phyloP scores from a whole-genome alignment of 2,329 filamentous ascomycete genomes.

The Colletotrichum spaethianum region DNA sequence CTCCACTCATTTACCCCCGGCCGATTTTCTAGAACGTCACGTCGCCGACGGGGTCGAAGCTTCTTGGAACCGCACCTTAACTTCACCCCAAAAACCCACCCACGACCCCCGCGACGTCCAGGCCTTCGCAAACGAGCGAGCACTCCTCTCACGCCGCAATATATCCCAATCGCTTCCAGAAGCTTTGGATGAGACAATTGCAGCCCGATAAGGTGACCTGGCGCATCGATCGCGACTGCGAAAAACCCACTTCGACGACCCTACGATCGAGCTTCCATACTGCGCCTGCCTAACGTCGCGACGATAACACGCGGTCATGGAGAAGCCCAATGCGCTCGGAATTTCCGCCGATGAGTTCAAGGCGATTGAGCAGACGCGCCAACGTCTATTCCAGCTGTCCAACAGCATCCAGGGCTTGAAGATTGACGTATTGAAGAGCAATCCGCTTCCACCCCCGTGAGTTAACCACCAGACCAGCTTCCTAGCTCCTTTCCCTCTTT shows the following conservation, averaged over 20 bases:
- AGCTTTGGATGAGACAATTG: background rate
- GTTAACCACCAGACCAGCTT: constrained; percentile 41
- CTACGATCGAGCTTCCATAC: background rate
- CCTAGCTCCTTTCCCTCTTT: background rate
- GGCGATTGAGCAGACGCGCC: constrained; percentile 78
- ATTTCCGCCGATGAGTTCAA: constrained; percentile 74
- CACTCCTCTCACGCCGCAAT: background rate
- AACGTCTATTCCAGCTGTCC: constrained; percentile 77
- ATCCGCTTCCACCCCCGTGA: constrained; percentile 78
- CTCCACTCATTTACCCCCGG: constrained; percentile 16
- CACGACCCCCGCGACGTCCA: background rate
- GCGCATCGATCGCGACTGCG: background rate
- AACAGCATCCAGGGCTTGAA: constrained; percentile 77
- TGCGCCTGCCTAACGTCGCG: background rate
- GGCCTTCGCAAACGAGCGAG: constrained; percentile 7
- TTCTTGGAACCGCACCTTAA: constrained; percentile 31
- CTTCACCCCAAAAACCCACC: background rate
- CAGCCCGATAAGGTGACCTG: background rate
- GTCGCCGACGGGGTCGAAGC: constrained; percentile 5
- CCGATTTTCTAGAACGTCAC: constrained; percentile 29
- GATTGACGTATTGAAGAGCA: constrained; percentile 71
- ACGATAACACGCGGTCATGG: constrained; percentile 16
- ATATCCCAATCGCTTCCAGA: too few species aligned
- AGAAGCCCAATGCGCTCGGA: constrained; percentile 53
- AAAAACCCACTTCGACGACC: background rate